A percentile compares a stretch with the other conserved stretches of the same genome.
These are phyloP conservation scores for Sporothrix variecibatus DNA, from an alignment of 2,329 filamentous ascomycete genomes.

Conservation along the genomic window DNA sequence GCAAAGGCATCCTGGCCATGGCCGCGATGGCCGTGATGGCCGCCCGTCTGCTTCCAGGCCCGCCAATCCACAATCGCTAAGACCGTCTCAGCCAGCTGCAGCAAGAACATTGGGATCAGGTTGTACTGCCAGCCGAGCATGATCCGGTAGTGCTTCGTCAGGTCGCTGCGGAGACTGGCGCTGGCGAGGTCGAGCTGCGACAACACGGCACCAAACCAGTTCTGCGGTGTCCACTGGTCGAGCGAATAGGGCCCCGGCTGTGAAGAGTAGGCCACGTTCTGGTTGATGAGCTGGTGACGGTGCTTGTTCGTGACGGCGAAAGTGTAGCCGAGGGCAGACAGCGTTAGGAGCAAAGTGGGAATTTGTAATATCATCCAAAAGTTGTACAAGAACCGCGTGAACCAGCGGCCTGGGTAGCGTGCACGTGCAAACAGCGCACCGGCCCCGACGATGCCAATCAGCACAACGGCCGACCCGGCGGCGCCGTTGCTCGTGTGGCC, in stretches of 20 bases:
- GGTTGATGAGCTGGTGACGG: conserved; percentile 39
- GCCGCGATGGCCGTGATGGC: neutral
- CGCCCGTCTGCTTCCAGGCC: neutral
- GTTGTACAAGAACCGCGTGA: conserved; percentile 35
- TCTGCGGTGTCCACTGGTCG: conserved; percentile 43
- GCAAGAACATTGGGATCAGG: conserved; percentile 37
- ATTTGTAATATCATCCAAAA: conserved; percentile 40
- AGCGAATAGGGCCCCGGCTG: conserved; percentile 37
- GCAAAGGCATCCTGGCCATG: neutral
- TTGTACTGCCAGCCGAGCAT: conserved; percentile 44
- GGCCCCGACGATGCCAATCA: conserved; percentile 40
- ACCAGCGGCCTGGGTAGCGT: neutral
- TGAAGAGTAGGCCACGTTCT: conserved; percentile 31
- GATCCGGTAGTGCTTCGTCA: conserved; percentile 35
- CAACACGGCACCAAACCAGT: conserved; percentile 43
- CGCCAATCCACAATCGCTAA: conserved; percentile 20
- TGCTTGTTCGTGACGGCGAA: conserved; percentile 39
- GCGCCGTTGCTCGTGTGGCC: conserved; percentile 48
- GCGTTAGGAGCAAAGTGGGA: conserved; percentile 41
- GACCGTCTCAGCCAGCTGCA: conserved; percentile 32
- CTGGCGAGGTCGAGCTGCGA: conserved; percentile 36
- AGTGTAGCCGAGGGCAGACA: conserved; percentile 42
- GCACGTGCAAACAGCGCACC: conserved; percentile 34
- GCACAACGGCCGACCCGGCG: conserved; percentile 41
- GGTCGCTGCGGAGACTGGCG: conserved; percentile 31